Conservation (phyloP, 2,329 filamentous ascomycete genomes). For the Scytalidium lignicola region DNA sequence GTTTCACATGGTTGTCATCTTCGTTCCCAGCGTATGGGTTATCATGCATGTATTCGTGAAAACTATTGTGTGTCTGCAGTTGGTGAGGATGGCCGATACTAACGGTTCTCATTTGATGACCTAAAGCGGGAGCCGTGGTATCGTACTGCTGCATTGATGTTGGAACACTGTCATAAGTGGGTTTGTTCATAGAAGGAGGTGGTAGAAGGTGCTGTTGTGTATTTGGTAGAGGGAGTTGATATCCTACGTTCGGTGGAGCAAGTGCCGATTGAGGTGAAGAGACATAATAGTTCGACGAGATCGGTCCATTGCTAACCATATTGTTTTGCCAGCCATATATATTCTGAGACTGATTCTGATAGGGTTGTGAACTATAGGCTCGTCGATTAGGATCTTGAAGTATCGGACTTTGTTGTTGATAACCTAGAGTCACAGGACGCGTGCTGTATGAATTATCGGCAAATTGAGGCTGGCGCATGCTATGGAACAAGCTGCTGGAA, state of each 20-base stretch:
- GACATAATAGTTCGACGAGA: conserved; percentile 11
- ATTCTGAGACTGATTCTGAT: conserved; percentile 7
- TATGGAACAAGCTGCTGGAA: background rate
- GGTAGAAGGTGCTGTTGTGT: conserved; percentile 12
- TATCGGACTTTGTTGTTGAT: conserved; percentile 11
- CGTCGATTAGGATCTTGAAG: conserved; percentile 9
- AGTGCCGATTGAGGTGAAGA: conserved; percentile 16
- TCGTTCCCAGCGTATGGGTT: background rate
- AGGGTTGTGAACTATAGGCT: conserved; percentile 9
- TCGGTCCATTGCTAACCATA: conserved; percentile 10
- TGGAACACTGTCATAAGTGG: conserved; percentile 9
- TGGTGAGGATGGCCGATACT: conserved; percentile 11
- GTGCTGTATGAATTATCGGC: conserved; percentile 4
- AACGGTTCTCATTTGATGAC: conserved; percentile 11
- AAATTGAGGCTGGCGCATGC: conserved; percentile 4
- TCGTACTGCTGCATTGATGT: conserved; percentile 11
- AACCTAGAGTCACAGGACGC: conserved; percentile 3
- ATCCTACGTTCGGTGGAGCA: conserved; percentile 4
- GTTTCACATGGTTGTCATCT: background rate
- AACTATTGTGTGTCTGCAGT: background rate
- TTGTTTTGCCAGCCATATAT: conserved; percentile 12
- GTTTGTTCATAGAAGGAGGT: conserved; percentile 5
- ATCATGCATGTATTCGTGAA: conserved; percentile 3
- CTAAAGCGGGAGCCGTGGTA: conserved; percentile 4
- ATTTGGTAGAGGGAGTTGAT: conserved; percentile 14